Evolutionary conservation across 768 basidiomycete species (phyloP).

Genomic region (Rhodotorula taiwanensis): DNA sequence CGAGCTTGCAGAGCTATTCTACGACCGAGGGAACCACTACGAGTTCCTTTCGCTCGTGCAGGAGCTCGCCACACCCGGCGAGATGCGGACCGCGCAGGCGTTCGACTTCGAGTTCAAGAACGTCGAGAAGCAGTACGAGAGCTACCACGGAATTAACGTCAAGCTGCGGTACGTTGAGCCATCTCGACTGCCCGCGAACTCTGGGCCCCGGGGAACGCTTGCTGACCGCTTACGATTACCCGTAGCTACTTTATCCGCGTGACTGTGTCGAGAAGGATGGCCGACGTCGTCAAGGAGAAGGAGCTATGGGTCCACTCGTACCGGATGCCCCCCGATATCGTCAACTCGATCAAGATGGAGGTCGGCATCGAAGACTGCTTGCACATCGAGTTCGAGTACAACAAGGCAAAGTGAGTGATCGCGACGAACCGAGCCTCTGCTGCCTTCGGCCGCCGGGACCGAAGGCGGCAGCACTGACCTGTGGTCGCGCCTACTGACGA

Average conservation of each 20-base stretch:
- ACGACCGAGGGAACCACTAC: constrained; percentile 95
- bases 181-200: background rate
- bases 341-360: constrained; percentile 99
- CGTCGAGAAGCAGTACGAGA: constrained; percentile 98
- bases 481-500: background rate
- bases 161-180: constrained; percentile 66
- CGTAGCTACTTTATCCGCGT: constrained; percentile 84
- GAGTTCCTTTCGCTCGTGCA: constrained; percentile 94
- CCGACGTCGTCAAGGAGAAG: constrained; percentile 84
- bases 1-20: constrained; percentile 57
- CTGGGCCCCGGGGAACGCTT: constrained; percentile 3
- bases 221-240: background rate
- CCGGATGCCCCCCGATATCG: constrained; percentile 96
- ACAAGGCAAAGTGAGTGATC: constrained; percentile 84
- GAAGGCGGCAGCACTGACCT: too few relatives aligned
- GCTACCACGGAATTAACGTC: constrained; percentile 96
- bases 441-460: background rate
- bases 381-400: constrained; percentile 99
- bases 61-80: constrained; percentile 90
- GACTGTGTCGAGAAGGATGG: constrained; percentile 81
- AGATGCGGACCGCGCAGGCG: constrained; percentile 92
- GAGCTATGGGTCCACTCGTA: constrained; percentile 98
- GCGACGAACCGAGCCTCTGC: background rate
- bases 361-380: constrained; percentile 98
- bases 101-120: constrained; percentile 98